Percentiles rank a stretch among this genome's conserved stretches.
Evolutionary conservation across 495 filamentous ascomycete species (phyloP).

Genomic region (Penicillium flavigenum): DNA sequence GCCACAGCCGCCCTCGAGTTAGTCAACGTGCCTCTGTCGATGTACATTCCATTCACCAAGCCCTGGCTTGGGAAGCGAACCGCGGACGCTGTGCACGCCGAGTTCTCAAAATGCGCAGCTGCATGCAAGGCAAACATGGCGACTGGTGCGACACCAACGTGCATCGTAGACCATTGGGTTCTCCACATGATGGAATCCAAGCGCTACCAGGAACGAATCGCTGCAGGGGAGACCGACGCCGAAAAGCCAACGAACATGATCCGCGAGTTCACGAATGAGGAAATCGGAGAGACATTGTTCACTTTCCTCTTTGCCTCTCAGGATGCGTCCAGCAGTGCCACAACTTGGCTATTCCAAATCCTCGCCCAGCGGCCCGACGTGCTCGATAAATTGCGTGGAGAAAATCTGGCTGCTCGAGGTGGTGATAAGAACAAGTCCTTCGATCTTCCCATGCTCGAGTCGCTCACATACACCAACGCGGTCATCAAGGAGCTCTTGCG

Average conservation of each 20-base stretch:
- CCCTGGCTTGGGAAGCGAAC: slow-evolving; percentile 90
- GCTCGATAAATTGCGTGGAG: slow-evolving; percentile 76
- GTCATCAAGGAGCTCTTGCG: slow-evolving; percentile 89
- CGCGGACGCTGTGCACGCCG: slow-evolving; percentile 77
- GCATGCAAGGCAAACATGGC: slow-evolving; percentile 86
- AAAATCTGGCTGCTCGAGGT: slow-evolving; percentile 71
- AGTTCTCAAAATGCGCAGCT: slow-evolving; percentile 83
- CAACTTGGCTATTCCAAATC: slow-evolving; percentile 89
- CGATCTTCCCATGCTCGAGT: slow-evolving; percentile 78
- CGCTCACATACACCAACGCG: slow-evolving; percentile 82
- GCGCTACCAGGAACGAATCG: slow-evolving; percentile 62
- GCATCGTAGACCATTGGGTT: slow-evolving; percentile 91
- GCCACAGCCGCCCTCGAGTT: slow-evolving; percentile 91
- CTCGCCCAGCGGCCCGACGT: slow-evolving; percentile 87
- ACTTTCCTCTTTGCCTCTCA: slow-evolving; percentile 97
- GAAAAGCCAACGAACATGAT: slow-evolving; percentile 77
- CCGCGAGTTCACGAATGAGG: slow-evolving; percentile 80
- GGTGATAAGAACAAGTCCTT: slow-evolving; percentile 68
- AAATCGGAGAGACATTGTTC: slow-evolving; percentile 89
- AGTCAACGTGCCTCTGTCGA: slow-evolving; percentile 79
- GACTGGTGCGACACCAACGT: slow-evolving; percentile 72
- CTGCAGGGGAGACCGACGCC: slow-evolving; percentile 60
- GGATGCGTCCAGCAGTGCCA: slow-evolving; percentile 87
- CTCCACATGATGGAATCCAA: slow-evolving; percentile 78
- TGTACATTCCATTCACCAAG: slow-evolving; percentile 93